Evolutionary conservation across 2,329 filamentous ascomycete genomes (phyloP).

Genomic region (Scedosporium dehoogii): DNA sequence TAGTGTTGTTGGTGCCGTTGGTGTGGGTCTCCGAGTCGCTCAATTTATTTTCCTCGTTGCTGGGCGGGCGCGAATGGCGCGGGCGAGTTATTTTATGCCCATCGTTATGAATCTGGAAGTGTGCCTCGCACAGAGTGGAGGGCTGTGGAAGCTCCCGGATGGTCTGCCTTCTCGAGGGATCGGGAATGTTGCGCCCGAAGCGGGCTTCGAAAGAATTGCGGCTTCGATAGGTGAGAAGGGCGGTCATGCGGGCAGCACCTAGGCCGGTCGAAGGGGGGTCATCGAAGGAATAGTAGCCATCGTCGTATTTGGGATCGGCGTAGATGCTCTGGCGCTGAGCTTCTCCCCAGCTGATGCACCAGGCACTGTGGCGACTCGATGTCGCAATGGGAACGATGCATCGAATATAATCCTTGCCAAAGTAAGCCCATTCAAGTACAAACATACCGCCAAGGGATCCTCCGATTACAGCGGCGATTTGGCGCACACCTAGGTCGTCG

Average conservation of each 20-base stretch:
- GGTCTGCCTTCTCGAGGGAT: constrained; percentile 71
- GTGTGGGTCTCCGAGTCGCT: constrained; percentile 18
- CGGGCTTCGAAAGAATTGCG: constrained; percentile 94
- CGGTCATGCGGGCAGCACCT: constrained; percentile 92
- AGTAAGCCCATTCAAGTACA: constrained; percentile 85
- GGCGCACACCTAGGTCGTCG: constrained; percentile 69
- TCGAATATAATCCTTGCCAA: constrained; percentile 76
- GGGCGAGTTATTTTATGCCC: constrained; percentile 57
- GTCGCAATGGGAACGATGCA: constrained; percentile 77
- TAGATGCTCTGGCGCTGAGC: constrained; percentile 91
- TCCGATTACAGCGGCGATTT: constrained; percentile 69
- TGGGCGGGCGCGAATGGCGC: constrained; percentile 36
- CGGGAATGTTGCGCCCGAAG: constrained; percentile 87
- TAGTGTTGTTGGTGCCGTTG: constrained; percentile 13
- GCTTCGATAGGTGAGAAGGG: constrained; percentile 88
- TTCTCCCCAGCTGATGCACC: constrained; percentile 87
- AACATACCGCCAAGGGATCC: constrained; percentile 86
- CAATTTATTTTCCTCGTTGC: constrained; percentile 14
- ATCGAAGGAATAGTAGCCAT: constrained; percentile 84
- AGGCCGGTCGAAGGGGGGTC: constrained; percentile 82
- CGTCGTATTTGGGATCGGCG: constrained; percentile 95
- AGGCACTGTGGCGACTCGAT: constrained; percentile 74
- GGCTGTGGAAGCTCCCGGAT: constrained; percentile 61
- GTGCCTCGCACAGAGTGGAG: constrained; percentile 55
- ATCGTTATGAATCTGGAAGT: constrained; percentile 77